phyloP scores from a whole-genome alignment of 2,329 filamentous ascomycete species.

The Talaromyces marneffei region DNA sequence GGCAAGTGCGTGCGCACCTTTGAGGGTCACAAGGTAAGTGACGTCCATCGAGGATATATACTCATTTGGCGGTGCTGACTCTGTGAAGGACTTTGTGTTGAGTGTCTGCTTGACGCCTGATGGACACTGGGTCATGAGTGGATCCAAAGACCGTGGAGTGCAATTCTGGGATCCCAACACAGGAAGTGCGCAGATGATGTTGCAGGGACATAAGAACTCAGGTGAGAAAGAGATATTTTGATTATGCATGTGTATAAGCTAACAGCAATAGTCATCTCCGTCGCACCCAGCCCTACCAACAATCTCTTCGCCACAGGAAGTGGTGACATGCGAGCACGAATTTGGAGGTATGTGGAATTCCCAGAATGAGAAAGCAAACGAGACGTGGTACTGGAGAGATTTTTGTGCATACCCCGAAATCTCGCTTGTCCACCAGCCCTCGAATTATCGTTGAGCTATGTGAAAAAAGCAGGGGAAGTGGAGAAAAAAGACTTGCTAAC shows the following conservation, averaged over 20 bases:
- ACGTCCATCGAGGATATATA: not conserved
- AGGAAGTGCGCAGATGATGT: conserved; percentile 91
- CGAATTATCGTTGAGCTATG: conserved; percentile 11
- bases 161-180: conserved; percentile 98
- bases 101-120: conserved; percentile 93
- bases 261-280: conserved; percentile 69
- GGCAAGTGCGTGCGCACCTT: conserved; percentile 96
- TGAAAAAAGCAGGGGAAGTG: not conserved
- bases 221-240: conserved; percentile 41
- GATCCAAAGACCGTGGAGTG: conserved; percentile 93
- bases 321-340: conserved; percentile 93
- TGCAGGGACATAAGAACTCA: conserved; percentile 97
- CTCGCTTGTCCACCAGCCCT: conserved; percentile 11
- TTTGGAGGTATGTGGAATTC: conserved; percentile 66
- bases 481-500: conserved; percentile 13
- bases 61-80: conserved; percentile 16
- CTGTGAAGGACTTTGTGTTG: conserved; percentile 79
- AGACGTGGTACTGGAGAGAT: conserved; percentile 12
- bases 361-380: conserved; percentile 13
- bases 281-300: conserved; percentile 84
- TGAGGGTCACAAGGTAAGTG: conserved; percentile 81
- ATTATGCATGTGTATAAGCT: conserved; percentile 8
- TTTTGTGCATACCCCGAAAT: not conserved
- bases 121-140: conserved; percentile 90
- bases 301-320: conserved; percentile 92